phyloP scores from a whole-genome alignment of 306 rosid genomes.

The Trifolium dubium region DNA sequence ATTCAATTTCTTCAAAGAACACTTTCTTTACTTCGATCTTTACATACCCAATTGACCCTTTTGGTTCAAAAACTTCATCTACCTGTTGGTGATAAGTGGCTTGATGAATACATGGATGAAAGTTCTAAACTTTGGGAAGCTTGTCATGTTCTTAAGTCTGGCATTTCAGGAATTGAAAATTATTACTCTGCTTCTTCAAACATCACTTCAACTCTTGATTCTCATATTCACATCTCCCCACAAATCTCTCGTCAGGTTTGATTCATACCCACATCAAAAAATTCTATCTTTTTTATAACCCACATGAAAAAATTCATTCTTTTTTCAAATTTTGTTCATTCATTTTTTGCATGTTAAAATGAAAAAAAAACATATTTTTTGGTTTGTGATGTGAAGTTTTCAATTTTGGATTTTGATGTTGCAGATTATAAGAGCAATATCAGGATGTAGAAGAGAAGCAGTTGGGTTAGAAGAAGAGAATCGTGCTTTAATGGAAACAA shows the following conservation, averaged over 20 bases:
- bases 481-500: conserved; percentile 78
- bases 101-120: conserved; percentile 99
- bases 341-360: not conserved
- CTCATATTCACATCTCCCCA: conserved; percentile 72
- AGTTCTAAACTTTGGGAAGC: conserved; percentile 99
- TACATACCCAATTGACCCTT: conserved; percentile 85
- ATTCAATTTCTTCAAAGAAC: conserved; percentile 93
- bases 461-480: conserved; percentile 92
- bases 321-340: not conserved
- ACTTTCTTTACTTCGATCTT: conserved; percentile 90
- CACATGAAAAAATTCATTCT: not conserved
- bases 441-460: conserved; percentile 84
- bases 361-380: not conserved
- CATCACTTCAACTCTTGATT: conserved; percentile 72
- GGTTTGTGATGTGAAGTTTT: not conserved
- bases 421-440: conserved; percentile 81
- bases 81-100: conserved; percentile 97
- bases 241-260: conserved; percentile 91
- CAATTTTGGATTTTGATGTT: not conserved
- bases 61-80: conserved; percentile 96
- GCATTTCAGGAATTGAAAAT: conserved; percentile 79
- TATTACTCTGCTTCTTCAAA: conserved; percentile 77
- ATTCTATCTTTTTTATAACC: conserved; percentile 1
- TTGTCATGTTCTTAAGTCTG: conserved; percentile 93
- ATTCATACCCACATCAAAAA: conserved; percentile 23